These are phyloP conservation scores for Chaetoscypha palmicola DNA, from an alignment of 2,329 filamentous ascomycete genomes.

Conservation along the genomic window DNA sequence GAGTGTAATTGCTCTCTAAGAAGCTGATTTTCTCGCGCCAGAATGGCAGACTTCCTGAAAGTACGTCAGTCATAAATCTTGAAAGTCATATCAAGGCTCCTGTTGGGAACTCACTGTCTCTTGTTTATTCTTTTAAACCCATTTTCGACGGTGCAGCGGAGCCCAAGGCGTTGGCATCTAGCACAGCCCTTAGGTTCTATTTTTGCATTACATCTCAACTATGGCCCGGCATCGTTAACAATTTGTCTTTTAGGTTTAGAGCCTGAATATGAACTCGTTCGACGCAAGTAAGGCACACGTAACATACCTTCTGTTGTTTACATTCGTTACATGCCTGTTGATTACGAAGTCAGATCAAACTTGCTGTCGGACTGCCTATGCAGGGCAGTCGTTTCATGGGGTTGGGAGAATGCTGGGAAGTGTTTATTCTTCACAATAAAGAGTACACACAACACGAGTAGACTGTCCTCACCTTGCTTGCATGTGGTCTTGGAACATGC, in stretches of 20 bases:
- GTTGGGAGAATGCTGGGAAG: too few relatives aligned
- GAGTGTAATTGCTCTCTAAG: slow-evolving; percentile 8
- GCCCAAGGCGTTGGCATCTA: slow-evolving; percentile 7
- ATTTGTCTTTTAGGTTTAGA: background rate
- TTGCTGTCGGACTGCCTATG: too few relatives aligned
- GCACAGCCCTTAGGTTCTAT: slow-evolving; percentile 10
- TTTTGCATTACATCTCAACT: slow-evolving; percentile 13
- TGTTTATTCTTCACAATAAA: too few relatives aligned
- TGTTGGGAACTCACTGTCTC: slow-evolving; percentile 7
- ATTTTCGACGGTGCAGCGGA: slow-evolving; percentile 10
- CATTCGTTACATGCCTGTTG: slow-evolving; percentile 11
- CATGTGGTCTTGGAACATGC: slow-evolving; percentile 4
- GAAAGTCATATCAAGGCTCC: background rate
- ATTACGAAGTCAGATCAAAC: too few relatives aligned
- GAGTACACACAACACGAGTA: too few relatives aligned
- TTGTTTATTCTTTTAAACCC: slow-evolving; percentile 12
- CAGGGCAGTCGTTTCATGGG: too few relatives aligned
- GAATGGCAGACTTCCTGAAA: slow-evolving; percentile 10
- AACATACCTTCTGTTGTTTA: slow-evolving; percentile 13
- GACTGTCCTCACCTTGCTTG: slow-evolving; percentile 4
- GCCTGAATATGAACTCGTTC: background rate
- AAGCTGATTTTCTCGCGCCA: slow-evolving; percentile 10
- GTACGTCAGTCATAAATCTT: background rate
- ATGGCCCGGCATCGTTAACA: too few relatives aligned
- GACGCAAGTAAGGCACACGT: background rate